Evolutionary conservation across 2,329 filamentous ascomycete species (phyloP).

Genomic region (Neopestalotiopsis sp.): DNA sequence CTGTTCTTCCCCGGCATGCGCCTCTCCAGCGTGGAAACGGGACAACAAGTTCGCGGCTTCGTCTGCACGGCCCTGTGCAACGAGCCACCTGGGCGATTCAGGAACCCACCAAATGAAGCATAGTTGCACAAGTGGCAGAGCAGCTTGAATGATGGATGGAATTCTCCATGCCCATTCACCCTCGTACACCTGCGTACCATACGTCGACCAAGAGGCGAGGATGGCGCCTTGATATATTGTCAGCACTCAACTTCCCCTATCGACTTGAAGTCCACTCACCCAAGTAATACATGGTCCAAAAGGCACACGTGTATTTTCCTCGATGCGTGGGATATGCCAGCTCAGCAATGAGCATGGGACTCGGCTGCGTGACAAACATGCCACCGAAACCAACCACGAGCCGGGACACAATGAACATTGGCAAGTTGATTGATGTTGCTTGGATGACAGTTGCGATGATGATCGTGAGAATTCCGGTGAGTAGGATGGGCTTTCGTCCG

Average conservation of each 20-base stretch:
- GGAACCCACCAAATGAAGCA: constrained; percentile 29
- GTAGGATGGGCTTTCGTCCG: constrained; percentile 33
- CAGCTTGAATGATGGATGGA: constrained; percentile 38
- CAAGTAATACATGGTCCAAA: constrained; percentile 42
- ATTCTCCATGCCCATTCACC: constrained; percentile 37
- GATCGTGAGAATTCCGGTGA: constrained; percentile 39
- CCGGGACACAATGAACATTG: constrained; percentile 42
- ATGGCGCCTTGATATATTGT: constrained; percentile 27
- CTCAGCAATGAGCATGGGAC: constrained; percentile 42
- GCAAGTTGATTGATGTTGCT: constrained; percentile 40
- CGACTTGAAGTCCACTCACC: constrained; percentile 30
- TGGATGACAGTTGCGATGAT: constrained; percentile 43
- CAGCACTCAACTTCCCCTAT: constrained; percentile 10
- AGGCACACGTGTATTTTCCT: constrained; percentile 39
- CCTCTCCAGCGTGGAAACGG: constrained; percentile 49
- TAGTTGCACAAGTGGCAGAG: constrained; percentile 24
- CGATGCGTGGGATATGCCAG: constrained; percentile 42
- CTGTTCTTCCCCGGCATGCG: constrained; percentile 44
- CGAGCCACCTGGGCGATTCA: constrained; percentile 41
- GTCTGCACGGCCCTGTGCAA: constrained; percentile 33
- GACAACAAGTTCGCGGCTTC: constrained; percentile 38
- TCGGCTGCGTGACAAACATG: constrained; percentile 45
- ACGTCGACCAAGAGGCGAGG: constrained; percentile 44
- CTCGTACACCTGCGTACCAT: constrained; percentile 37
- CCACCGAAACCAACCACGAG: constrained; percentile 44